phyloP scores from a whole-genome alignment of 495 filamentous ascomycete species.

The Podospora sp. region DNA sequence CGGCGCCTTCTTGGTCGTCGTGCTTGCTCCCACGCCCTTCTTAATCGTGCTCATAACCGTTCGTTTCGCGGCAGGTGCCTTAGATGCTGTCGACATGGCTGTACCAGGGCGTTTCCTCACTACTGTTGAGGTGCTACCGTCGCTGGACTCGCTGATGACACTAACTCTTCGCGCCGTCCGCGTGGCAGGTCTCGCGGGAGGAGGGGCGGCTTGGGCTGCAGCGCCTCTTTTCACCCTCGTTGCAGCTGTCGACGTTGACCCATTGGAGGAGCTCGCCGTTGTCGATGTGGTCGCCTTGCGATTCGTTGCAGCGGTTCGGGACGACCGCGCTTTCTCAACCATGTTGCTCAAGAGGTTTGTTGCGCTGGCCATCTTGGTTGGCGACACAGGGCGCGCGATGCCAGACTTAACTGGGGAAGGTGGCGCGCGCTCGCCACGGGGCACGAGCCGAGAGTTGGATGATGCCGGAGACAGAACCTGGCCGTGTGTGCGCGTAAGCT shows the following conservation, averaged over 20 bases:
- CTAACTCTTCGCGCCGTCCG: conserved; percentile 51
- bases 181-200: conserved; percentile 38
- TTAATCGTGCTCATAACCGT: conserved; percentile 49
- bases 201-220: conserved; percentile 23
- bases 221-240: conserved; percentile 40
- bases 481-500: conserved; percentile 35
- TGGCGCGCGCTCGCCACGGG: conserved; percentile 29
- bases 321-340: conserved; percentile 56
- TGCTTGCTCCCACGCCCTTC: conserved; percentile 39
- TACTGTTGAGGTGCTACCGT: conserved; percentile 50
- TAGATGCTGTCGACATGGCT: conserved; percentile 32
- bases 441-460: conserved; percentile 71
- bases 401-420: conserved; percentile 42
- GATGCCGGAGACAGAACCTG: conserved; percentile 80
- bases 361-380: conserved; percentile 45
- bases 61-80: conserved; percentile 36
- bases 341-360: conserved; percentile 57
- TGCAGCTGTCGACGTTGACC: conserved; percentile 25
- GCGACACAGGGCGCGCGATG: conserved; percentile 44
- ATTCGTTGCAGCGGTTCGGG: conserved; percentile 48
- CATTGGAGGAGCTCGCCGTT: conserved; percentile 36
- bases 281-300: conserved; percentile 54
- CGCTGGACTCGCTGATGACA: conserved; percentile 51
- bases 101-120: conserved; percentile 49
- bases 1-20: conserved; percentile 44